A percentile compares a stretch with the other conserved stretches of the same genome.
phyloP scores from a whole-genome alignment of 2,329 filamentous ascomycete species.

The Cyclaneusma minus region DNA sequence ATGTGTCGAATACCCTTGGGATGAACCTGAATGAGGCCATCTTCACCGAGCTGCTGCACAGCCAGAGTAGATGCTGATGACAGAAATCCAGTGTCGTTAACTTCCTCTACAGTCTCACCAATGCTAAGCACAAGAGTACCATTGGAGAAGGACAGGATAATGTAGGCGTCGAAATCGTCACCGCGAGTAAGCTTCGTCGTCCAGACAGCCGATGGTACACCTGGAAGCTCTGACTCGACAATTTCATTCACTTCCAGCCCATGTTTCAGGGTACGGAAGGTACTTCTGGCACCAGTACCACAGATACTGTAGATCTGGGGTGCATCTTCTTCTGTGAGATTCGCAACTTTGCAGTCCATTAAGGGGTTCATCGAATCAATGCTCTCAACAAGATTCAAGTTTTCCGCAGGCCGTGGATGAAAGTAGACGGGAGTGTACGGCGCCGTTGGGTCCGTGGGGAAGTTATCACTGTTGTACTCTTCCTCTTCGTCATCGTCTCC shows the following conservation, averaged over 20 bases:
- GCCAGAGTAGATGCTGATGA: slow-evolving; percentile 79
- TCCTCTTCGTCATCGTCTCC: slow-evolving; percentile 88
- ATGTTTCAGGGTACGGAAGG: slow-evolving; percentile 84
- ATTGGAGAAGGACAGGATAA: slow-evolving; percentile 85
- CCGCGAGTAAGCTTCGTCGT: slow-evolving; percentile 72
- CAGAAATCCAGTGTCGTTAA: slow-evolving; percentile 84
- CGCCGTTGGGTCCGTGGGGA: slow-evolving; percentile 57
- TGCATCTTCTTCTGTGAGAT: slow-evolving; percentile 80
- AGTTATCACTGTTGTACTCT: slow-evolving; percentile 73
- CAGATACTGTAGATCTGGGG: slow-evolving; percentile 93
- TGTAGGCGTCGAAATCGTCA: slow-evolving; percentile 85
- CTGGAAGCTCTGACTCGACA: slow-evolving; percentile 82
- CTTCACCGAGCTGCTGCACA: slow-evolving; percentile 85
- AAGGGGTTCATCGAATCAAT: slow-evolving; percentile 83
- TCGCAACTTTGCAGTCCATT: slow-evolving; percentile 81
- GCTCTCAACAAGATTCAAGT: slow-evolving; percentile 70
- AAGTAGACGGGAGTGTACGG: slow-evolving; percentile 73
- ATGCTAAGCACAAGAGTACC: slow-evolving; percentile 87
- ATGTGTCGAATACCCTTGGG: slow-evolving; percentile 94
- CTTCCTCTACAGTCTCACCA: slow-evolving; percentile 91
- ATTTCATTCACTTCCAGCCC: slow-evolving; percentile 88
- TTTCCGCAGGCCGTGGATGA: slow-evolving; percentile 62
- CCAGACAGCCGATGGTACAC: slow-evolving; percentile 86
- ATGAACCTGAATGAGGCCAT: slow-evolving; percentile 85
- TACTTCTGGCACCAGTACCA: slow-evolving; percentile 75